A percentile compares a stretch with the other conserved stretches of the same genome.
Conservation (phyloP, 1,139 yeast genomes). For the Geotrichum macrosporum region DNA sequence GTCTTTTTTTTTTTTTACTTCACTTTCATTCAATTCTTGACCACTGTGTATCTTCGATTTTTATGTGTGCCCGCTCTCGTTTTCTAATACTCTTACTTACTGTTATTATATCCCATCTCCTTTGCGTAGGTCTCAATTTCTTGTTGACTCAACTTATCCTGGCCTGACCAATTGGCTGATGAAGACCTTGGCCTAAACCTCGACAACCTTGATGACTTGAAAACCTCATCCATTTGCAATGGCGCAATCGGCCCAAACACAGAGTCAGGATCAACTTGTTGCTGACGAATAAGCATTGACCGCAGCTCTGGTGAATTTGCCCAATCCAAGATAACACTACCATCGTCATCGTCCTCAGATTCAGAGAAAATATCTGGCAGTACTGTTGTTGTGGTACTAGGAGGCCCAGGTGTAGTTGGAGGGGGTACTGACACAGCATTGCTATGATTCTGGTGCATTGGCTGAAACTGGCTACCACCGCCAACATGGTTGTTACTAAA, state of each 20-base stretch:
- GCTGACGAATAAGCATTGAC: constrained; percentile 52
- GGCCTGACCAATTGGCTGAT: constrained; percentile 51
- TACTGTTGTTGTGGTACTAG: constrained; percentile 22
- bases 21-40: too few relatives aligned
- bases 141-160: constrained; percentile 44
- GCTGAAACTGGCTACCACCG: neutral
- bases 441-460: neutral
- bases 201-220: constrained; percentile 46
- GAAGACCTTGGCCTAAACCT: constrained; percentile 56
- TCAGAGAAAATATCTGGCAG: constrained; percentile 50
- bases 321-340: constrained; percentile 60
- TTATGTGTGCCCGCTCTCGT: too few relatives aligned
- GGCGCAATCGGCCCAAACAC: constrained; percentile 78
- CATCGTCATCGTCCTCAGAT: constrained; percentile 55
- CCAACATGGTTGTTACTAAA: neutral
- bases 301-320: constrained; percentile 63
- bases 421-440: too few relatives aligned
- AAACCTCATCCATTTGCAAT: constrained; percentile 64
- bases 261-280: constrained; percentile 59
- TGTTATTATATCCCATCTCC: constrained; percentile 50
- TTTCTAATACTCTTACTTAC: constrained; percentile 10
- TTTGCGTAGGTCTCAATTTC: constrained; percentile 52
- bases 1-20: too few relatives aligned
- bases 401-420: constrained; percentile 7
- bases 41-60: too few relatives aligned